A percentile compares a stretch with the other conserved stretches of the same genome.
These are phyloP conservation scores for Cyclocybe cylindracea DNA, from an alignment of 768 basidiomycete genomes.

Conservation along the genomic window DNA sequence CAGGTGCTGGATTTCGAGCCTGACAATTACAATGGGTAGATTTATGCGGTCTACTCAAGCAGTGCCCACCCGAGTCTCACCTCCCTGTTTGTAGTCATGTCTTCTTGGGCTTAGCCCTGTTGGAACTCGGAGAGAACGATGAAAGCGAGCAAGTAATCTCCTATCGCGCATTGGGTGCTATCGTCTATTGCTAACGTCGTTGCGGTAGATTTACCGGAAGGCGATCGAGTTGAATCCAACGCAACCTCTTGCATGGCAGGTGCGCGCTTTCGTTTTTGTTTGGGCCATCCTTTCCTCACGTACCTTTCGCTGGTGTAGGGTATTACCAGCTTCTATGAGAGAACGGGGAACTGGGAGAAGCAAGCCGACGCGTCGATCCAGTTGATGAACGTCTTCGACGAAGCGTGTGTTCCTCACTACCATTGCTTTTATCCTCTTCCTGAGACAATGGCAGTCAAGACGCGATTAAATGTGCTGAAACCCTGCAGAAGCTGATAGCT, in stretches of 20 bases:
- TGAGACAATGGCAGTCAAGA: slow-evolving; percentile 55
- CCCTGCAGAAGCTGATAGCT: slow-evolving; percentile 74
- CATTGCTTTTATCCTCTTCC: not conserved
- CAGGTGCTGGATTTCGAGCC: slow-evolving; percentile 75
- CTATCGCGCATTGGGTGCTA: slow-evolving; percentile 1
- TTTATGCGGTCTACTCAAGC: slow-evolving; percentile 12
- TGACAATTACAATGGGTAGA: slow-evolving; percentile 87
- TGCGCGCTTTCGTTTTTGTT: slow-evolving; percentile 30
- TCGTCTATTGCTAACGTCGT: slow-evolving; percentile 11
- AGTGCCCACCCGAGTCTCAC: not conserved
- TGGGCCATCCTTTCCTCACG: slow-evolving; percentile 5
- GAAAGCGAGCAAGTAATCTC: slow-evolving; percentile 83
- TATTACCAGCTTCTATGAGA: slow-evolving; percentile 71
- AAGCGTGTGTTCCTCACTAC: slow-evolving; percentile 45
- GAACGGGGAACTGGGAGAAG: slow-evolving; percentile 56
- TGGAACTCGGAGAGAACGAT: slow-evolving; percentile 71
- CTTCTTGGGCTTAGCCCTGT: slow-evolving; percentile 77
- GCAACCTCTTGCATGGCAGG: slow-evolving; percentile 86
- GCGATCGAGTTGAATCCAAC: slow-evolving; percentile 72
- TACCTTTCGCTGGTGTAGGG: slow-evolving; percentile 48
- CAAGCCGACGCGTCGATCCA: slow-evolving; percentile 53
- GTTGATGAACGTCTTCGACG: slow-evolving; percentile 58
- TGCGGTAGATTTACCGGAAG: slow-evolving; percentile 67
- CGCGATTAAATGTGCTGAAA: slow-evolving; percentile 76
- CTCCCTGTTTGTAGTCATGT: slow-evolving; percentile 58